Conservation (phyloP, 1,284 basidiomycete species). For the Ustilago shanxiensis region DNA sequence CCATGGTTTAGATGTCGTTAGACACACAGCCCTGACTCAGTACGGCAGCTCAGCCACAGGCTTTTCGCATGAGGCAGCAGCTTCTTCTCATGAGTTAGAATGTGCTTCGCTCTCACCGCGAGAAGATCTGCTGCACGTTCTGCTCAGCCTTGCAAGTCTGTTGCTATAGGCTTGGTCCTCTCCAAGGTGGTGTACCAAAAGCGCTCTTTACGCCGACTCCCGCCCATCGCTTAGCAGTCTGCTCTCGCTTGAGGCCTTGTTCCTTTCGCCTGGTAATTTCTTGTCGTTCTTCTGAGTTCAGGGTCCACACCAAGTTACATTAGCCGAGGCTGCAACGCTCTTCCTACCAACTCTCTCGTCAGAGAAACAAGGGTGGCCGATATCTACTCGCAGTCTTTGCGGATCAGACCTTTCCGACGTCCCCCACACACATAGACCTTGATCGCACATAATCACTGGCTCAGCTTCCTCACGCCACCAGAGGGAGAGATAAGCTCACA, state of each 20-base stretch:
- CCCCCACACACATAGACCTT: background rate
- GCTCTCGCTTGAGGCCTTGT: background rate
- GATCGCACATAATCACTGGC: background rate
- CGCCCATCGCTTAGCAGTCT: conserved; percentile 2
- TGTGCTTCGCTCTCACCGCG: background rate
- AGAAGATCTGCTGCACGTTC: background rate
- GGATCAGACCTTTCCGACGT: conserved; percentile 4
- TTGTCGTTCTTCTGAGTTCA: background rate
- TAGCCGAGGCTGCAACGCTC: conserved; percentile 2
- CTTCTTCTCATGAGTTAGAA: background rate
- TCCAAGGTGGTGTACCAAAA: background rate
- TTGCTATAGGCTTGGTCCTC: background rate
- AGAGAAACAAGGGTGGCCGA: background rate
- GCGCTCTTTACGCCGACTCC: background rate
- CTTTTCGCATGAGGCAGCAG: background rate
- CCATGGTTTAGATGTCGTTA: background rate
- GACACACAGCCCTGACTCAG: conserved; percentile 1
- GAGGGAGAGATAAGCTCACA: background rate
- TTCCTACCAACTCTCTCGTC: background rate
- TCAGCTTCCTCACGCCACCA: background rate
- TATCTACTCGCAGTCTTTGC: background rate
- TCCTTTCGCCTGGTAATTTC: background rate
- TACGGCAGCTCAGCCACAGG: background rate
- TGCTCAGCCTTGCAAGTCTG: background rate
- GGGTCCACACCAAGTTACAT: background rate